phyloP scores from a whole-genome alignment of 345 rosid species.

The Psidium friedrichsthalianum region DNA sequence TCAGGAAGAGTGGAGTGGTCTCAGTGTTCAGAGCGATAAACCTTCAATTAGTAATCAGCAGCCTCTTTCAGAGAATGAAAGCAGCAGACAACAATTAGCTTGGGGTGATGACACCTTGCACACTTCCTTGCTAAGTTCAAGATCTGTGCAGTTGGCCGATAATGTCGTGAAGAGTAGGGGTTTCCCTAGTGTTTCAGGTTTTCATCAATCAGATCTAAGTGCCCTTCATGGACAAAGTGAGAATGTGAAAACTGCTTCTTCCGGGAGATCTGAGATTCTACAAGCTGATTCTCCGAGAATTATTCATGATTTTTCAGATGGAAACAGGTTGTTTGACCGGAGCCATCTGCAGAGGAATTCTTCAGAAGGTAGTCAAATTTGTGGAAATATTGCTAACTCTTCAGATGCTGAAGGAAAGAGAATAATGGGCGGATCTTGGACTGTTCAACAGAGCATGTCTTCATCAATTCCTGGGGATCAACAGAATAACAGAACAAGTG shows the following conservation, averaged over 20 bases:
- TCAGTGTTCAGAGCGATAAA: slow-evolving; percentile 42
- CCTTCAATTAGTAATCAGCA: slow-evolving; percentile 21
- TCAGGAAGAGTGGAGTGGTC: slow-evolving; percentile 73
- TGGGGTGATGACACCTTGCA: slow-evolving; percentile 40
- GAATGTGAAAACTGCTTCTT: not conserved
- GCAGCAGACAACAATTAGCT: slow-evolving; percentile 36
- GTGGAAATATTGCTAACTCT: slow-evolving; percentile 26
- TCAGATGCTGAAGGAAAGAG: slow-evolving; percentile 23
- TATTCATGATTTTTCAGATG: slow-evolving; percentile 25
- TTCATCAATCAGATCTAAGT: slow-evolving; percentile 19
- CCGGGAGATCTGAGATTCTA: slow-evolving; percentile 17
- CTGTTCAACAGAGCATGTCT: slow-evolving; percentile 16
- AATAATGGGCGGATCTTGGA: slow-evolving; percentile 20
- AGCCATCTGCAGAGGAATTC: slow-evolving; percentile 29
- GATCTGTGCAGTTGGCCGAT: slow-evolving; percentile 13
- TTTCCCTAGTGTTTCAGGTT: slow-evolving; percentile 17
- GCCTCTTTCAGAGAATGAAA: slow-evolving; percentile 14
- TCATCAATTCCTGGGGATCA: slow-evolving; percentile 15
- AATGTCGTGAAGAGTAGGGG: slow-evolving; percentile 19
- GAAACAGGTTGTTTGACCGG: slow-evolving; percentile 30
- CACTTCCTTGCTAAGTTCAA: slow-evolving; percentile 20
- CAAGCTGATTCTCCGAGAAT: slow-evolving; percentile 26
- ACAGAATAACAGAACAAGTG: slow-evolving; percentile 20
- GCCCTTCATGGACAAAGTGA: slow-evolving; percentile 17
- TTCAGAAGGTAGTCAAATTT: slow-evolving; percentile 26